Conservation (phyloP, 2,329 filamentous ascomycete species). For the Cladosporium sp. region DNA sequence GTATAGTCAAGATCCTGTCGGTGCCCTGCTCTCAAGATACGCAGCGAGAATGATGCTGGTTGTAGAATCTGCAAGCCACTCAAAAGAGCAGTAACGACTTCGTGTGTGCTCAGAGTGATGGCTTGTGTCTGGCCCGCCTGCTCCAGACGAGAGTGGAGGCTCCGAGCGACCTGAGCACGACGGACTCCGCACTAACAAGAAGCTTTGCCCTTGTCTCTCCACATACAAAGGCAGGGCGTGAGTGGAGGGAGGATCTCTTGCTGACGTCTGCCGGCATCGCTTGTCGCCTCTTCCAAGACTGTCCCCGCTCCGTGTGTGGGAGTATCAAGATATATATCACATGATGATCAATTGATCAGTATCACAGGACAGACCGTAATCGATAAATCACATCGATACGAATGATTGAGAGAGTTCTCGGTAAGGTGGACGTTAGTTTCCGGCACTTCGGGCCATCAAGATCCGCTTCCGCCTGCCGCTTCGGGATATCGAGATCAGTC, state of each 20-base stretch:
- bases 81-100: background rate
- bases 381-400: background rate
- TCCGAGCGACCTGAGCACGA: background rate
- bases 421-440: background rate
- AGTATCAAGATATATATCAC: background rate
- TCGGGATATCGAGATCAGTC: background rate
- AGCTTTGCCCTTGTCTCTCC: constrained; percentile 14
- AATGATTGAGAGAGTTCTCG: background rate
- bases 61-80: background rate
- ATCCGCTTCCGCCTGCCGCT: background rate
- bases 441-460: background rate
- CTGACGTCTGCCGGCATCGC: background rate
- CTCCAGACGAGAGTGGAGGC: constrained; percentile 1
- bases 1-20: background rate
- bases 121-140: constrained; percentile 12
- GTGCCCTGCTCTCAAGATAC: background rate
- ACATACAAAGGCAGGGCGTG: constrained; percentile 1
- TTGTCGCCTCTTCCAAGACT: constrained; percentile 5
- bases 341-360: background rate
- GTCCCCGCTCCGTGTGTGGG: background rate
- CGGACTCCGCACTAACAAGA: constrained; percentile 12
- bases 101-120: constrained; percentile 2
- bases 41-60: background rate
- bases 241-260: constrained; percentile 1
- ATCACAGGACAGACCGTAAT: background rate